Evolutionary conservation across 1,284 basidiomycete species (phyloP), one percentile per base, ranked within the genome.

Genomic region (Trichosporon ovoides): DNA sequence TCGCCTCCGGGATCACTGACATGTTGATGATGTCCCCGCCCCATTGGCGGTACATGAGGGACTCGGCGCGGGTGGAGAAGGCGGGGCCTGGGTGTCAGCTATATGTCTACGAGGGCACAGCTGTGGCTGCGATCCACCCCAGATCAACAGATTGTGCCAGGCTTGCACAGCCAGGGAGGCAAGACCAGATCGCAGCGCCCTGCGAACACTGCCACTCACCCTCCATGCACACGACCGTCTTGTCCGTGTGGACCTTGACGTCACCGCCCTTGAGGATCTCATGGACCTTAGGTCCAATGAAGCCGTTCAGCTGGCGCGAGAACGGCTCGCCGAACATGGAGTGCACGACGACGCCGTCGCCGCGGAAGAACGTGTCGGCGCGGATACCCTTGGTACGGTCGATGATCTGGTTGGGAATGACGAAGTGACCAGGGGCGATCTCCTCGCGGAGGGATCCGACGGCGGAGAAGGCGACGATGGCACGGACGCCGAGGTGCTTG

Each of bases 401-500:
- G 74, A 98, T 97, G 79, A 98, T 91, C 77, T 98, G 94, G 55
- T 83, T 82, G 0, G 95, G 94, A 48, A 98, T 84, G 54, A 86
- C 82, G 74, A 98, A 93, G 68, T 94, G 86, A 38, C 92, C 90
- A 0, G 91, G 91, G n/a, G 84, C 77, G 71, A 98, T 91, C 69
- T 97, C 92, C 77, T 98, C 95, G 48, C 91, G 83, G 40, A 98
- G 83, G n/a, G 89, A 93, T 36, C 95, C 95, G 43, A 98, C 95
- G 10, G 95, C 95, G 16, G 87, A 90, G 81, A 98, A 98, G 2
- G 94, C 92, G 62, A 98, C 81, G 69, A 98, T 85, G 40, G 87
- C 88, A 61, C 87, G 84, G 14, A 92, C 89, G 53, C 95, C 95
- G 63, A 98, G 82, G 53, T 85, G 86, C 80, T 98, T 98, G 67